These are phyloP conservation scores for Glutinoglossum americanum DNA, from an alignment of 495 filamentous ascomycete species.

Conservation along the genomic window DNA sequence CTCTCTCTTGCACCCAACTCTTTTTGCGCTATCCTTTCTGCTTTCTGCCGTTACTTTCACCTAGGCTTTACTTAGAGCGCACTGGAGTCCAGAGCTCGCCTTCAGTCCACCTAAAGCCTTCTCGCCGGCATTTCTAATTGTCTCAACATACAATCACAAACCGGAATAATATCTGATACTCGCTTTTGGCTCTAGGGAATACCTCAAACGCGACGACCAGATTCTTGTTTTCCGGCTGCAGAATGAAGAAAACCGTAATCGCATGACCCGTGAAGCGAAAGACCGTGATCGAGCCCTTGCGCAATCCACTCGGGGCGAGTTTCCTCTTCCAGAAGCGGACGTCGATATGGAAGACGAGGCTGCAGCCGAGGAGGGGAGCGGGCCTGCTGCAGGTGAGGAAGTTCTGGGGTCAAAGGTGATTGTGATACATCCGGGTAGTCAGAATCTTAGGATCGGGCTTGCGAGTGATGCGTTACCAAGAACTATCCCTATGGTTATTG, in stretches of 20 bases:
- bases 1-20: background rate
- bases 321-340: constrained; percentile 25
- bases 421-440: constrained; percentile 93
- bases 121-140: background rate
- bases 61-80: background rate
- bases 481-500: constrained; percentile 82
- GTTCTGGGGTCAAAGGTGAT: constrained; percentile 75
- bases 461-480: constrained; percentile 88
- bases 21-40: background rate
- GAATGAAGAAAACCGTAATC: constrained; percentile 56
- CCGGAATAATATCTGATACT: background rate
- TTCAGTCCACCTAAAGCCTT: background rate
- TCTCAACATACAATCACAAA: background rate
- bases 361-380: constrained; percentile 31
- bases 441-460: constrained; percentile 80
- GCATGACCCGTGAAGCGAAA: constrained; percentile 61
- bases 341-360: constrained; percentile 38
- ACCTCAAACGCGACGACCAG: constrained; percentile 95
- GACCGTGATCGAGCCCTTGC: constrained; percentile 72
- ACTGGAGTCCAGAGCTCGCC: background rate
- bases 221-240: constrained; percentile 71
- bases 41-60: background rate
- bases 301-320: constrained; percentile 30
- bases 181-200: constrained; percentile 41
- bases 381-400: constrained; percentile 33